phyloP scores from a whole-genome alignment of 352 stramenopile genomes.

The Halophytophthora batemanensis region DNA sequence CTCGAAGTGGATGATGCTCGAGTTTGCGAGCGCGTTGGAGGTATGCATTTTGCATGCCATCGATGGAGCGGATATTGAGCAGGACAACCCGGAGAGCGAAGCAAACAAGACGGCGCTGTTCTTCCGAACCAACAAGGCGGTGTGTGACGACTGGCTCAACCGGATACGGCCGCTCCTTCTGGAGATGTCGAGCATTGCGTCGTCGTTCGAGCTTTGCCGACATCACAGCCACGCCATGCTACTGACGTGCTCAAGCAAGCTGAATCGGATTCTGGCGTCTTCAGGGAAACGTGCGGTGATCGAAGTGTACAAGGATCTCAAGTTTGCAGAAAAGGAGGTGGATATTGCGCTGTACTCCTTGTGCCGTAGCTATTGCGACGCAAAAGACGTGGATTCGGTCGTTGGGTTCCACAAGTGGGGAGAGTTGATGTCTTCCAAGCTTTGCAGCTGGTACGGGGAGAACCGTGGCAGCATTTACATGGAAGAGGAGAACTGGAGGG shows the following conservation, averaged over 20 bases:
- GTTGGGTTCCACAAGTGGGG: slow-evolving; percentile 44
- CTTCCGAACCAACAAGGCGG: slow-evolving; percentile 59
- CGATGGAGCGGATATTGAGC: slow-evolving; percentile 12
- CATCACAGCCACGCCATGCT: slow-evolving; percentile 51
- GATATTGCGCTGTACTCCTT: slow-evolving; percentile 45
- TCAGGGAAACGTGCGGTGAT: slow-evolving; percentile 9
- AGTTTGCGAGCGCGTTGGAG: slow-evolving; percentile 58
- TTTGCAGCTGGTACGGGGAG: slow-evolving; percentile 19
- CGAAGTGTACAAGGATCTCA: slow-evolving; percentile 23
- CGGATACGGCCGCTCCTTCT: slow-evolving; percentile 54
- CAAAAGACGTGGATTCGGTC: slow-evolving; percentile 56
- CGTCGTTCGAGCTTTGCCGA: slow-evolving; percentile 28
- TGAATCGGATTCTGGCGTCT: slow-evolving; percentile 28
- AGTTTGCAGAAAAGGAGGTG: slow-evolving; percentile 33
- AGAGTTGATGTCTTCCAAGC: slow-evolving; percentile 24
- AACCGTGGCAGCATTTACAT: slow-evolving; percentile 11
- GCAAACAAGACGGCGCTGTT: slow-evolving; percentile 43
- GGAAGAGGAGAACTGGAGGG: slow-evolving; percentile 12
- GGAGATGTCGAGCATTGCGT: slow-evolving; percentile 31
- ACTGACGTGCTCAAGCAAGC: slow-evolving; percentile 28
- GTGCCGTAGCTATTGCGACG: slow-evolving; percentile 38
- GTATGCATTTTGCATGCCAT: slow-evolving; percentile 37
- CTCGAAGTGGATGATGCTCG: slow-evolving; percentile 39
- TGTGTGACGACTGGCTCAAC: slow-evolving; percentile 72
- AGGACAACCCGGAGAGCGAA: slow-evolving; percentile 39